Conservation (phyloP, 768 basidiomycete genomes). For the Sutorius australiensis region DNA sequence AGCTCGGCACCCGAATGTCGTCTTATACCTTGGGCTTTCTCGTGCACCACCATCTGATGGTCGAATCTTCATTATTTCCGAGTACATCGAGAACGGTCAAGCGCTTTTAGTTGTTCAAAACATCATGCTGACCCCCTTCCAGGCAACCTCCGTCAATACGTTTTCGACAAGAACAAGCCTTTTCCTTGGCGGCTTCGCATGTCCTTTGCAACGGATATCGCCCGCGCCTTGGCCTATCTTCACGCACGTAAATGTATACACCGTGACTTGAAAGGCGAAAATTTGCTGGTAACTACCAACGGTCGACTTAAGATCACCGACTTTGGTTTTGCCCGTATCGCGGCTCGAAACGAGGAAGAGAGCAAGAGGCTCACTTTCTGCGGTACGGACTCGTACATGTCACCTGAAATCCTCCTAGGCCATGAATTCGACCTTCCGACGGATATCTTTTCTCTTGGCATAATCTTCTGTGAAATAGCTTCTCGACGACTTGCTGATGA, state of each 20-base stretch:
- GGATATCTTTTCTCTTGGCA: constrained; percentile 90
- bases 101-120: not conserved
- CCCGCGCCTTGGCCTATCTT: constrained; percentile 94
- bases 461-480: constrained; percentile 91
- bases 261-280: constrained; percentile 95
- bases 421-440: constrained; percentile 91
- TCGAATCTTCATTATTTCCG: constrained; percentile 92
- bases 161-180: constrained; percentile 76
- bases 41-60: constrained; percentile 72
- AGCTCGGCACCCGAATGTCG: constrained; percentile 88
- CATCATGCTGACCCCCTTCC: constrained; percentile 2
- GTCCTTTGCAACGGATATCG: constrained; percentile 92
- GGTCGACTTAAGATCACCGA: constrained; percentile 97
- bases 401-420: constrained; percentile 89
- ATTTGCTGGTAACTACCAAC: constrained; percentile 91
- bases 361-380: constrained; percentile 80
- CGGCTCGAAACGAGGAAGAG: constrained; percentile 89
- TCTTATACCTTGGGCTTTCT: constrained; percentile 87
- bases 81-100: constrained; percentile 82
- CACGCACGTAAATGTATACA: constrained; percentile 90
- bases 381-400: constrained; percentile 95
- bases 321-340: constrained; percentile 95
- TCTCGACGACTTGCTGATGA: constrained; percentile 85
- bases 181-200: constrained; percentile 93
- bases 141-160: constrained; percentile 82